These are phyloP conservation scores for Tylopilus rubrobrunneus DNA, from an alignment of 768 basidiomycete genomes.

Conservation along the genomic window DNA sequence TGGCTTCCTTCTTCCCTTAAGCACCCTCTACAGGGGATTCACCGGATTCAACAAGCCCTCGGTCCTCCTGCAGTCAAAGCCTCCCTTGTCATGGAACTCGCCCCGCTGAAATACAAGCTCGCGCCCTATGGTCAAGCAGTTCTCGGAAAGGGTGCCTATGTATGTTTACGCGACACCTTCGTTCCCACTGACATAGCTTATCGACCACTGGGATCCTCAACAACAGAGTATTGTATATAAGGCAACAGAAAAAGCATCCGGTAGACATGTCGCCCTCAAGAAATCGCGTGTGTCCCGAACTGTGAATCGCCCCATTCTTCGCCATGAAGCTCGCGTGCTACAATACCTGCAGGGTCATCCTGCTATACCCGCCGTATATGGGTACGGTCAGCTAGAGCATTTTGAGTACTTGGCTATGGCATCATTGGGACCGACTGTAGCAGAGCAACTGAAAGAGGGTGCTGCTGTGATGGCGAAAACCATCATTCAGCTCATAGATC, in stretches of 20 bases:
- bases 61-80: neutral
- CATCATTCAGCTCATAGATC: neutral
- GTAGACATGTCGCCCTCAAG: neutral
- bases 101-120: neutral
- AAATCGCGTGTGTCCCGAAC: neutral
- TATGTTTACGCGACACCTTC: neutral
- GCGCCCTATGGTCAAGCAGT: neutral
- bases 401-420: conserved; percentile 1
- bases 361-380: neutral
- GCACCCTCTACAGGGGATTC: neutral
- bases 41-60: neutral
- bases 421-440: neutral
- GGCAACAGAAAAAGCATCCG: neutral
- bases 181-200: no score
- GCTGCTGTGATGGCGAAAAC: neutral
- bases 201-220: neutral
- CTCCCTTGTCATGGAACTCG: neutral
- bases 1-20: no score
- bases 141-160: neutral
- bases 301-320: neutral
- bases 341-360: neutral
- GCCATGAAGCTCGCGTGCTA: neutral
- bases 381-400: conserved; percentile 1
- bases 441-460: neutral
- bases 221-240: neutral